Evolutionary conservation across 2,329 filamentous ascomycete genomes (phyloP).

Genomic region (Fusarium coicis): DNA sequence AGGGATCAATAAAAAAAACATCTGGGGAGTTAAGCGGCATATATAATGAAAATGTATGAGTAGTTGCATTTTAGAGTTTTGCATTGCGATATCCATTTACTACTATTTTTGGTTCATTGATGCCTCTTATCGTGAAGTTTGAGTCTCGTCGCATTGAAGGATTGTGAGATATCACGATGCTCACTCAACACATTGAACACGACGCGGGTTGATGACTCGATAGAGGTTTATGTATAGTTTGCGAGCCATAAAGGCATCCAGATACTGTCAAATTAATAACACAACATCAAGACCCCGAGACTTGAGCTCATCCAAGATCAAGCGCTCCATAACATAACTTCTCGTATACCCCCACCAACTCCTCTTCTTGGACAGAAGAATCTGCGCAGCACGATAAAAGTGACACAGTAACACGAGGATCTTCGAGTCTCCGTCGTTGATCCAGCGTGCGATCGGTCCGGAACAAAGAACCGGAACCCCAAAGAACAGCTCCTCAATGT

Average conservation of each 20-base stretch:
- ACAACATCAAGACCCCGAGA: too few species aligned
- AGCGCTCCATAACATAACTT: neutral
- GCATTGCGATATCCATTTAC: neutral
- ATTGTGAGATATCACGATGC: too few species aligned
- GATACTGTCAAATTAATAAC: too few species aligned
- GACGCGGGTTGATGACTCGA: too few species aligned
- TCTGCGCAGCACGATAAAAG: neutral
- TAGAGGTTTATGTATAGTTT: too few species aligned
- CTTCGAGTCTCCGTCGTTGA: rapidly evolving
- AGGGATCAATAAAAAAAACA: constrained; percentile 7
- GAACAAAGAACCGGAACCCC: neutral
- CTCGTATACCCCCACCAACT: neutral
- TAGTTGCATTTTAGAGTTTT: neutral
- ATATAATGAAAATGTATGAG: constrained; percentile 13
- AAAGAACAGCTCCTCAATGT: neutral
- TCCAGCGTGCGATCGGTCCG: neutral
- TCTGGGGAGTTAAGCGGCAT: neutral
- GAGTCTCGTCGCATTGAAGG: too few species aligned
- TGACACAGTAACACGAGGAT: neutral
- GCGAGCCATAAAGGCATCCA: too few species aligned
- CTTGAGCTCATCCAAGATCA: neutral
- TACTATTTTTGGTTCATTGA: too few species aligned
- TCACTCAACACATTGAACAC: too few species aligned
- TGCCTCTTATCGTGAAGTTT: too few species aligned
- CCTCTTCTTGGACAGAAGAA: neutral